A percentile compares a stretch with the other conserved stretches of the same genome.
Evolutionary conservation across 768 basidiomycete species (phyloP).

Genomic region (Hygrophoropsis aurantiaca): DNA sequence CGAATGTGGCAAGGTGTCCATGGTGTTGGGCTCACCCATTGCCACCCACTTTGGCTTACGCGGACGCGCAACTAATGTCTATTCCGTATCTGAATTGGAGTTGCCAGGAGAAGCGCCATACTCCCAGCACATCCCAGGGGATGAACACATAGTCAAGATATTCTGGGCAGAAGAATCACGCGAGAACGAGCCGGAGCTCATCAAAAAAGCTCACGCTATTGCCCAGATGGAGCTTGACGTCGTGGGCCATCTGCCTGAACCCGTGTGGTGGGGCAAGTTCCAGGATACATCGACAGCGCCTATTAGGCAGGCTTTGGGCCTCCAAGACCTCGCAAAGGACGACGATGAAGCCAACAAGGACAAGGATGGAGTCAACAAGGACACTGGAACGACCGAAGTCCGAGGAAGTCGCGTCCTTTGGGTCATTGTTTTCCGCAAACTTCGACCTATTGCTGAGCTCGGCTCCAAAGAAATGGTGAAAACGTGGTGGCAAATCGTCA

Average conservation of each 20-base stretch:
- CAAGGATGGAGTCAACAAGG: too few relatives aligned
- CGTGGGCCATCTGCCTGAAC: neutral
- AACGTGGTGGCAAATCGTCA: slow-evolving; percentile 7
- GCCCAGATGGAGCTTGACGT: neutral
- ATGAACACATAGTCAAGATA: neutral
- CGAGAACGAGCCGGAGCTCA: slow-evolving; percentile 5
- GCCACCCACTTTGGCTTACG: slow-evolving; percentile 6
- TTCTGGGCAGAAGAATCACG: neutral
- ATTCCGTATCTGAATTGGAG: neutral
- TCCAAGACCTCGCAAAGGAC: neutral
- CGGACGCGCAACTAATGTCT: slow-evolving; percentile 9
- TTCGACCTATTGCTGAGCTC: slow-evolving; percentile 2
- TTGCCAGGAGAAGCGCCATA: too few relatives aligned
- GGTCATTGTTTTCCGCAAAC: slow-evolving; percentile 1
- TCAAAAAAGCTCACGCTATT: slow-evolving; percentile 7
- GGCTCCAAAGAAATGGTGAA: neutral
- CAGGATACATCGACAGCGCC: neutral
- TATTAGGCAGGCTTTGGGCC: neutral
- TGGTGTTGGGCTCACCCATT: neutral
- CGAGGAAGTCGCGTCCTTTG: slow-evolving; percentile 8
- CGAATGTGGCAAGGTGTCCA: neutral
- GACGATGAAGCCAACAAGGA: too few relatives aligned
- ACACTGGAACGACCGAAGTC: neutral
- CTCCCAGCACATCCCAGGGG: neutral
- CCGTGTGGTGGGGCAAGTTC: neutral